These are phyloP conservation scores for Royoungia palumana DNA, from an alignment of 768 basidiomycete genomes.

Conservation along the genomic window DNA sequence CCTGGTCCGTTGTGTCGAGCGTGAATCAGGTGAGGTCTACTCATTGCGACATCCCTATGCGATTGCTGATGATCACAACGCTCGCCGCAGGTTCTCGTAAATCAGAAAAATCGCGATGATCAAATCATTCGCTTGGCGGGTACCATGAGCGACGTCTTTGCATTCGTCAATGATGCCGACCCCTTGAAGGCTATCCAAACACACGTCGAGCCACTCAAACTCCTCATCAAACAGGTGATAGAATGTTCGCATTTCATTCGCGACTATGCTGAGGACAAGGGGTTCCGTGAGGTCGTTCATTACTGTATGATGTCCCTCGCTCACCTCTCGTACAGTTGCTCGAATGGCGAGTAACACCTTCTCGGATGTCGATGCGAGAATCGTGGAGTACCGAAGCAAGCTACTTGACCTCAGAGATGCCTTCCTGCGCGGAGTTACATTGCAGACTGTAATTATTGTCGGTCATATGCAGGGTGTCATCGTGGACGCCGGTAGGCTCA, in stretches of 20 bases:
- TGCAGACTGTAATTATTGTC: not conserved
- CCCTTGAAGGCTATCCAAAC: not conserved
- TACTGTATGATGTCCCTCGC: not conserved
- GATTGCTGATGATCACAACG: too few relatives aligned
- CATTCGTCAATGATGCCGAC: not conserved
- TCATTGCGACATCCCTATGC: too few relatives aligned
- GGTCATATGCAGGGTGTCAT: not conserved
- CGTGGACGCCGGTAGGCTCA: not conserved
- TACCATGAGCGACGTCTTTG: not conserved
- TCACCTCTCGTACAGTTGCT: not conserved
- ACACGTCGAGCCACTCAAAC: not conserved
- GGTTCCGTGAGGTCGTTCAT: not conserved
- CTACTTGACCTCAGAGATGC: not conserved
- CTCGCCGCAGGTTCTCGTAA: not conserved
- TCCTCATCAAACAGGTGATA: not conserved
- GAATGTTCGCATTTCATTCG: not conserved
- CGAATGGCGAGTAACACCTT: not conserved
- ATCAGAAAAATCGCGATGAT: not conserved
- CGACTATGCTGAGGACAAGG: not conserved
- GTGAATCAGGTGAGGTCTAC: too few relatives aligned
- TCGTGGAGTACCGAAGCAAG: not conserved
- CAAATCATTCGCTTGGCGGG: not conserved
- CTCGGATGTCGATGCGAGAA: constrained; percentile 1
- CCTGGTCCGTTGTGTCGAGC: too few relatives aligned
- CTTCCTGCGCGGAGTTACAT: not conserved